phyloP scores from a whole-genome alignment of 371 early-diverging fungal genomes.

The Apophysomyces elegans region DNA sequence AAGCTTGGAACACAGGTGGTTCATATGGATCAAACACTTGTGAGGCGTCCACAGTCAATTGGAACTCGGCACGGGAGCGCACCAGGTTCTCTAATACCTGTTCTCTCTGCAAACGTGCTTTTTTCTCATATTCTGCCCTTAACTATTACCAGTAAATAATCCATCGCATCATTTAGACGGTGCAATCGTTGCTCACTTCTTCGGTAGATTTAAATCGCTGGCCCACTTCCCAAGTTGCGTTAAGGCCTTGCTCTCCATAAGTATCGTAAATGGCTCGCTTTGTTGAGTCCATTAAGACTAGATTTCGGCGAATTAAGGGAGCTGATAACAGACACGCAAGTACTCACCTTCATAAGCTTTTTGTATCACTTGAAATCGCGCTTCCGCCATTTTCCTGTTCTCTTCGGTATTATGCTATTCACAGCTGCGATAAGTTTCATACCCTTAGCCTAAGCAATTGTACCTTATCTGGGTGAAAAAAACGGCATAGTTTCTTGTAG shows the following conservation, averaged over 20 bases:
- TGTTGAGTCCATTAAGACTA: conserved; percentile 82
- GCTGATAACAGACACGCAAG: not conserved
- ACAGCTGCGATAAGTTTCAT: not conserved
- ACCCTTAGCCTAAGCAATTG: not conserved
- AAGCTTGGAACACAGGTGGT: conserved; percentile 52
- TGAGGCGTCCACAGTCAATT: conserved; percentile 58
- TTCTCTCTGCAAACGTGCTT: conserved; percentile 68
- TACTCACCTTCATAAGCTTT: conserved; percentile 85
- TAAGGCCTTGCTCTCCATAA: conserved; percentile 88
- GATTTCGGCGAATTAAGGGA: not conserved
- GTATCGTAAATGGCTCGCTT: conserved; percentile 90
- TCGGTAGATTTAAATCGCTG: conserved; percentile 78
- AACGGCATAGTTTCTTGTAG: conserved; percentile 80
- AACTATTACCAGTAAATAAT: conserved; percentile 49
- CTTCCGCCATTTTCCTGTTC: conserved; percentile 65
- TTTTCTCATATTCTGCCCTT: conserved; percentile 83
- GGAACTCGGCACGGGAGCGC: conserved; percentile 64
- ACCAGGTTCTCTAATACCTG: conserved; percentile 83
- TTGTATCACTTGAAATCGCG: conserved; percentile 82
- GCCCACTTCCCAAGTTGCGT: conserved; percentile 78
- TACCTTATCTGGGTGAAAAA: conserved; percentile 90
- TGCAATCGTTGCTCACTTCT: conserved; percentile 64
- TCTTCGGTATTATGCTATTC: conserved; percentile 26
- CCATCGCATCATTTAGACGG: not conserved
- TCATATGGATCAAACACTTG: conserved; percentile 62